Base-by-base conservation (phyloP, 2,329 filamentous ascomycete genomes). In the Penicillium sclerotiorum region DNA sequence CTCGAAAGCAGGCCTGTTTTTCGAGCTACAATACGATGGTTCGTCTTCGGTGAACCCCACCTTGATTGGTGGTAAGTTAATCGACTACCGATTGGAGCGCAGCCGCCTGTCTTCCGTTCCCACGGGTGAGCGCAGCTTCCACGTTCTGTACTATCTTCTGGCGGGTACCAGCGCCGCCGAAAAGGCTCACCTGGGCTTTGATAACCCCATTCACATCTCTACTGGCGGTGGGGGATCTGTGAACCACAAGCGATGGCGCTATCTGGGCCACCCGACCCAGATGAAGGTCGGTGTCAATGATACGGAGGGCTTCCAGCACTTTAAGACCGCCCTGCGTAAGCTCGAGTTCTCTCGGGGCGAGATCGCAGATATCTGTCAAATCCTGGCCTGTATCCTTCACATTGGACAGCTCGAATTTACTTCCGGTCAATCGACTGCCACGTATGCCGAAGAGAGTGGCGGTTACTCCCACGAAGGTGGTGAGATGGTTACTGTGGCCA, bases 241-340 rank as follows among this genome's bases (percentile, higher is more conserved):
- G 13, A 73, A 74, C n/a, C 84, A 87, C 63, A 95, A 90, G 75
- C 81, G 94, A 72, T 99, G 94, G 94, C 89, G 91, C 68, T 99
- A 95, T 66, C 82, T 99, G 3, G 94, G 94, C 3, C 94, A 99
- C 62, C 94, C 93, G 1, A 96, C 93, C 0, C 94, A 99, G 73
- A 81, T 99, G 57, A 97, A 96, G 71, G 90, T 97, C 22, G 94
- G 94, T 50, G 92, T 99, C 68, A 96, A 99, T 64, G 94, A 99
- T 66, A 81, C 87, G 1, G 92, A 96, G 65, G 94, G 93, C 4
- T 99, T 99, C 72, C 90, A 95, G 67, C 87, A 97, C 45, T 97
- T 99, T 80, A 97, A 97, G 77, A 96, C 90, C 1, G 94, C 94
- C 1, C 77, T 99, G 41, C 84, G 92, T 57, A 96, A 95, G 71